Percentiles rank a stretch among this genome's conserved stretches.
These are phyloP conservation scores for Phlegmacium glaucopus DNA, from an alignment of 768 basidiomycete species.

Conservation along the genomic window DNA sequence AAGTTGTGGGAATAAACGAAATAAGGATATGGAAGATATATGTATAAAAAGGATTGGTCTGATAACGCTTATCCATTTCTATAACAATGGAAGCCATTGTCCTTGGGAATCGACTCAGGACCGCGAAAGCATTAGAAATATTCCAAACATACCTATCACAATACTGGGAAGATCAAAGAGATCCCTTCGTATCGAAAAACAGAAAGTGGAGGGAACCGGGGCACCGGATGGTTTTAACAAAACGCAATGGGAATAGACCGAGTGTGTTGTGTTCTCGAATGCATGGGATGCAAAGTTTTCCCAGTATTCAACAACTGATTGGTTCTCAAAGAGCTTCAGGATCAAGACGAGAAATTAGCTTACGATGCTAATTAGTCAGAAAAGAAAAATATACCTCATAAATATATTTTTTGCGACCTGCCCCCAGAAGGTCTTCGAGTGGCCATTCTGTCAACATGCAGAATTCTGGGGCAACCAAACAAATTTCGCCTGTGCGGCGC, in stretches of 20 bases:
- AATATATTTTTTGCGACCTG: constrained; percentile 54
- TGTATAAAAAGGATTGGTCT: too few relatives aligned
- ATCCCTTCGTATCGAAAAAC: constrained; percentile 93
- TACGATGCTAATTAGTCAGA: constrained; percentile 6
- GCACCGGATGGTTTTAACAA: constrained; percentile 81
- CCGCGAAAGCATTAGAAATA: constrained; percentile 1
- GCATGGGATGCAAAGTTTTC: constrained; percentile 97
- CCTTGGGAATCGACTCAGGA: constrained; percentile 37
- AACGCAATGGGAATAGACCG: constrained; percentile 91
- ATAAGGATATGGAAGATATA: constrained; percentile 23
- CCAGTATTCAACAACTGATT: constrained; percentile 93
- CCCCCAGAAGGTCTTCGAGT: constrained; percentile 66
- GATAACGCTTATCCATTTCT: constrained; percentile 19
- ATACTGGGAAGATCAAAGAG: constrained; percentile 87
- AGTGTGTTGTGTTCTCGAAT: constrained; percentile 96
- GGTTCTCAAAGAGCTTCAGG: constrained; percentile 85
- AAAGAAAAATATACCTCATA: constrained; percentile 49
- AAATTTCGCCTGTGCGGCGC: constrained; percentile 97
- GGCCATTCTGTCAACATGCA: constrained; percentile 92
- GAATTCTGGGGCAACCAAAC: constrained; percentile 95
- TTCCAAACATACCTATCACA: constrained; percentile 66
- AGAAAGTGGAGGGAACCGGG: constrained; percentile 89
- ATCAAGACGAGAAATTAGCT: not conserved
- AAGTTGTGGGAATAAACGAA: constrained; percentile 8
- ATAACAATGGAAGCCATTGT: constrained; percentile 85